Conservation (phyloP, 257 asterid genomes). For the Ophiorrhiza pumila region DNA sequence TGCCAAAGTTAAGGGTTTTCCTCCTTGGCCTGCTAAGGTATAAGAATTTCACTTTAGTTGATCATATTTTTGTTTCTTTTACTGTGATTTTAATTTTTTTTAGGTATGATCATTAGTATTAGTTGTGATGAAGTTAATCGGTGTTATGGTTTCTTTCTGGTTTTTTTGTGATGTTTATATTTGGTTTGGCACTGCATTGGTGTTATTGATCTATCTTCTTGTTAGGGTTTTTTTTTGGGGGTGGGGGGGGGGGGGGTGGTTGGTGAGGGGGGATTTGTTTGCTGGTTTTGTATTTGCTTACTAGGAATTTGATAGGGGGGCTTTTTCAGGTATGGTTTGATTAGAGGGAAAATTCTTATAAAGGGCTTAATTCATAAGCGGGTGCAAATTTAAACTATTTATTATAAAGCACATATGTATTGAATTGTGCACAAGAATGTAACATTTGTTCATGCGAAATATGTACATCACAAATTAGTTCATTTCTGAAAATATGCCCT, state of each 20-base stretch:
- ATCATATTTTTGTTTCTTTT: constrained; percentile 7
- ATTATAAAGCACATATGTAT: too few relatives aligned
- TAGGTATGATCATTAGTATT: not conserved
- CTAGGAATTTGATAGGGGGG: not conserved
- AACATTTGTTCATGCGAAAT: too few relatives aligned
- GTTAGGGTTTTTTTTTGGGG: not conserved
- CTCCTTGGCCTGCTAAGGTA: constrained; percentile 97
- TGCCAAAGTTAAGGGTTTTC: constrained; percentile 89
- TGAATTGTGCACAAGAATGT: too few relatives aligned
- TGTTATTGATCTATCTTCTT: not conserved
- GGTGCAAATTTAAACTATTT: too few relatives aligned
- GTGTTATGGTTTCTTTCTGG: not conserved
- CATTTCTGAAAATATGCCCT: too few relatives aligned
- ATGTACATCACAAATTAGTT: too few relatives aligned
- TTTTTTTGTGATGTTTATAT: constrained; percentile 4
- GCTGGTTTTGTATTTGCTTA: not conserved
- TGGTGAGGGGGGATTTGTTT: not conserved
- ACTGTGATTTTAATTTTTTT: not conserved
- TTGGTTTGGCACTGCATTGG: not conserved
- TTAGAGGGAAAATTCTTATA: too few relatives aligned
- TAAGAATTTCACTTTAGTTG: not conserved
- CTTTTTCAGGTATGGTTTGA: too few relatives aligned
- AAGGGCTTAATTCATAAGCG: too few relatives aligned
- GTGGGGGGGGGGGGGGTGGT: too few relatives aligned
- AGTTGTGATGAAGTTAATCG: not conserved